phyloP scores from a whole-genome alignment of 768 basidiomycete genomes.

The Lenzites betulinus region DNA sequence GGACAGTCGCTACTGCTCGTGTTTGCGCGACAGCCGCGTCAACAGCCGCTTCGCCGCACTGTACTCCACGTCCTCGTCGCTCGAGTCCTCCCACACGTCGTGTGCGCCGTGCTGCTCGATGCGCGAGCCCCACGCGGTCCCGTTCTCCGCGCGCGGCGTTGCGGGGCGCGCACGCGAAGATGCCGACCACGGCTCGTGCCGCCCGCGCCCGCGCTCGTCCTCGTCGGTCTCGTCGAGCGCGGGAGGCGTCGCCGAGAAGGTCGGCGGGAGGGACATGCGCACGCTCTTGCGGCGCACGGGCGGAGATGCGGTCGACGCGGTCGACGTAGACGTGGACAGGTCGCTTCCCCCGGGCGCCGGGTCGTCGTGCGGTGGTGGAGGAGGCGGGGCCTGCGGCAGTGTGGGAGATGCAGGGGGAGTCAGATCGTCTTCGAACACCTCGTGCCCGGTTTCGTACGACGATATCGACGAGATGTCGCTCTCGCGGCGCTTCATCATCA shows the following conservation, averaged over 20 bases:
- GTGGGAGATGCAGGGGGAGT: slow-evolving; percentile 2
- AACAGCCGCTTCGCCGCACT: slow-evolving; percentile 56
- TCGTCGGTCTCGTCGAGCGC: slow-evolving; percentile 52
- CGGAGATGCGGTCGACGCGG: slow-evolving; percentile 27
- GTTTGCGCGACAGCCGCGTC: slow-evolving; percentile 43
- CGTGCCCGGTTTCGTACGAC: slow-evolving; percentile 68
- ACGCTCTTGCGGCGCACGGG: slow-evolving; percentile 64
- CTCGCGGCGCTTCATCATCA: slow-evolving; percentile 13
- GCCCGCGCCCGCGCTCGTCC: slow-evolving; percentile 27
- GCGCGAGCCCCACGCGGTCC: slow-evolving; percentile 23
- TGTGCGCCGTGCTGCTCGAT: slow-evolving; percentile 18
- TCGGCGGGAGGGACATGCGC: slow-evolving; percentile 74
- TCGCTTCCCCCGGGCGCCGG: slow-evolving; percentile 30
- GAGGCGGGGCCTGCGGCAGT: slow-evolving; percentile 16
- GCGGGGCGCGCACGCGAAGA: slow-evolving; percentile 8
- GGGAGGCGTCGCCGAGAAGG: slow-evolving; percentile 72
- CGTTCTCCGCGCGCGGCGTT: slow-evolving; percentile 19
- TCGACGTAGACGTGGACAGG: slow-evolving; percentile 31
- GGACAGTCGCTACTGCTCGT: slow-evolving; percentile 2
- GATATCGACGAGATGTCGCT: slow-evolving; percentile 54
- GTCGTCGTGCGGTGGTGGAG: slow-evolving; percentile 24
- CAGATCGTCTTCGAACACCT: slow-evolving; percentile 45
- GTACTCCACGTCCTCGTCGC: slow-evolving; percentile 71
- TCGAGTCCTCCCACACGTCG: slow-evolving; percentile 74
- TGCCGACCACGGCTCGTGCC: slow-evolving; percentile 28